Base-by-base conservation (phyloP, 129 eudicot genomes). In the Dittrichia graveolens region DNA sequence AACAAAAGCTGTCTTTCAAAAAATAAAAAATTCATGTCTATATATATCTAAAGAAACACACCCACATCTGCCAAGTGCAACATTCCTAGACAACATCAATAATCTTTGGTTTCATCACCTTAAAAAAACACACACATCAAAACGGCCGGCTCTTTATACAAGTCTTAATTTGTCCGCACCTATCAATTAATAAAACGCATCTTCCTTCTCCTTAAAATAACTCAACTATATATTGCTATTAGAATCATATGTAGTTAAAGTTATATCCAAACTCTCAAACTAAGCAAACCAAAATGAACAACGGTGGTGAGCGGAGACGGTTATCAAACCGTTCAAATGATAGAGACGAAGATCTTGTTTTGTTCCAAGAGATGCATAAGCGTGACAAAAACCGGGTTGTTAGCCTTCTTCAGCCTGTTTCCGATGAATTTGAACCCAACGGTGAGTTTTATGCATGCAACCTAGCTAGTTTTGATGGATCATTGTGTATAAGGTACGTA, bases 351-450 rank as follows among this genome's bases (percentile, higher is more conserved):
- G 92, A 86, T 61, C 96, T 89, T 48, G 48, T 84, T 43, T 45
- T 89, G 73, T 89, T 89, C 61, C 62, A 76, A 61, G 90, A 89
- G 46, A 74, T 89, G 87, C 83, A 81, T n/a, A 89, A 74, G 55
- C 83, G 87, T n/a, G 91, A 84, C 56, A 89, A 75, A 55, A 84
- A 86, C 71, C 79, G 80, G 10, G 47, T 75, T 69, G 81, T 83
- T 19, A 89, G 82, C 77, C 83, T 90, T 65, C 92, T 90, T 74
- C 96, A 84, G 69, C 92, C 93, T 24, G 86, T 90, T 63, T 87
- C 93, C 2, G 92, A 84, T 53, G 96, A 90, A 42, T 90, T 86
- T 81, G 92, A 90, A 64, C 79, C 90, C 60, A 84, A 82, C 14
- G 96, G 96, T 90, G 5, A 34, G 73, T 10, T 38, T 53, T 37